Evolutionary conservation across 192 early-diverging fungal species (phyloP).

Genomic region (Entrophospora sp.): DNA sequence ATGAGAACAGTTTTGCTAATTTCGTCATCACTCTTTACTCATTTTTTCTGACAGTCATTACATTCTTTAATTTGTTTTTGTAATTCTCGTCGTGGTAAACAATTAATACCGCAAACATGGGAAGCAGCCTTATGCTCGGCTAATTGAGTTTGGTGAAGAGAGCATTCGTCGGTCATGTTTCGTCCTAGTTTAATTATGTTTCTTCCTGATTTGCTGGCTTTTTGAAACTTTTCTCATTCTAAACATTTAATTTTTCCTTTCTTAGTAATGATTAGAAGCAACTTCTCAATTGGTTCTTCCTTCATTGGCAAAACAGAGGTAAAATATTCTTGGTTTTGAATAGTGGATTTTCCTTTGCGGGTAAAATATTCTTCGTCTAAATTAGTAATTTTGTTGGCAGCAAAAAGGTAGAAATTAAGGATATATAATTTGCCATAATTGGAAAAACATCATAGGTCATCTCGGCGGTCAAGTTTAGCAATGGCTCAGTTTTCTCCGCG

Average conservation of each 20-base stretch:
- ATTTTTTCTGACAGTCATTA: background rate
- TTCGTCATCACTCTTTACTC: background rate
- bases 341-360: background rate
- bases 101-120: background rate
- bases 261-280: background rate
- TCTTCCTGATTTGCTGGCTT: background rate
- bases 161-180: background rate
- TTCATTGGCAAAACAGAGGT: background rate
- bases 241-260: conserved; percentile 3
- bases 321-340: background rate
- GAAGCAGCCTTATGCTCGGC: background rate
- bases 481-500: background rate
- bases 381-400: conserved; percentile 2
- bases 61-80: conserved; percentile 6
- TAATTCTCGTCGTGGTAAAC: background rate
- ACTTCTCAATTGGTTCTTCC: background rate
- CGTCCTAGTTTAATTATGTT: background rate
- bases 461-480: background rate
- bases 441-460: conserved; percentile 13
- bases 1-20: background rate
- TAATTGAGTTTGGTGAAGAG: conserved; percentile 3
- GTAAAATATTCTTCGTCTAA: conserved; percentile 7
- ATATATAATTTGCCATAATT: conserved; percentile 6
- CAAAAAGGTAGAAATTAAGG: background rate
- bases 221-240: background rate